Evolutionary conservation across 495 filamentous ascomycete species (phyloP).

Genomic region (Sphaerosporella brunnea): DNA sequence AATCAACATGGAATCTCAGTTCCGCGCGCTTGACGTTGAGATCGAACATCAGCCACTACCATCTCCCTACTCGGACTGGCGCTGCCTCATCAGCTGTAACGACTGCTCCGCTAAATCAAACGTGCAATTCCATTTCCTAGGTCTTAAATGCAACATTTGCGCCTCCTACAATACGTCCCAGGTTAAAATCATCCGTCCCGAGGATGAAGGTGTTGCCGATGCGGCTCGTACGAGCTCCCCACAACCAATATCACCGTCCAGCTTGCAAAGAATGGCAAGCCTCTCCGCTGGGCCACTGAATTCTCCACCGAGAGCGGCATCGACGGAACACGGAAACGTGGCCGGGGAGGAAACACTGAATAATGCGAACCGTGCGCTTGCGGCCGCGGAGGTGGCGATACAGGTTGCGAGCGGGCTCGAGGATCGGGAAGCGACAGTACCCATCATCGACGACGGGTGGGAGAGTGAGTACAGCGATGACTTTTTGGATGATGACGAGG

Average conservation of each 20-base stretch:
- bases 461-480: conserved; percentile 26
- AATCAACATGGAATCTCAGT: conserved; percentile 92
- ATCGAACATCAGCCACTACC: conserved; percentile 90
- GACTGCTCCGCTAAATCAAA: conserved; percentile 77
- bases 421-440: conserved; percentile 29
- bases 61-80: conserved; percentile 55
- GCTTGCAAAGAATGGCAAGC: conserved; percentile 15
- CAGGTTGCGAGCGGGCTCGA: conserved; percentile 23
- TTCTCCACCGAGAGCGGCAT: conserved; percentile 15
- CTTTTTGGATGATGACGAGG: conserved; percentile 28
- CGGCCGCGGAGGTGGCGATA: conserved; percentile 30
- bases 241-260: conserved; percentile 26
- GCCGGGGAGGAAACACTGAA: conserved; percentile 43
- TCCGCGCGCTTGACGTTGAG: conserved; percentile 67
- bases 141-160: conserved; percentile 73
- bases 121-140: conserved; percentile 85
- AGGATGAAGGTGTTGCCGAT: conserved; percentile 28
- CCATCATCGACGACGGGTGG: conserved; percentile 24
- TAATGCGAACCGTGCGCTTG: conserved; percentile 43
- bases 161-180: conserved; percentile 72
- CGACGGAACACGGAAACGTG: conserved; percentile 7
- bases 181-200: conserved; percentile 37
- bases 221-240: conserved; percentile 3
- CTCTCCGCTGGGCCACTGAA: background rate
- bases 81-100: conserved; percentile 75